Base-by-base conservation (phyloP, 2,329 filamentous ascomycete genomes). In the Stagonosporopsis chrysanthemi region DNA sequence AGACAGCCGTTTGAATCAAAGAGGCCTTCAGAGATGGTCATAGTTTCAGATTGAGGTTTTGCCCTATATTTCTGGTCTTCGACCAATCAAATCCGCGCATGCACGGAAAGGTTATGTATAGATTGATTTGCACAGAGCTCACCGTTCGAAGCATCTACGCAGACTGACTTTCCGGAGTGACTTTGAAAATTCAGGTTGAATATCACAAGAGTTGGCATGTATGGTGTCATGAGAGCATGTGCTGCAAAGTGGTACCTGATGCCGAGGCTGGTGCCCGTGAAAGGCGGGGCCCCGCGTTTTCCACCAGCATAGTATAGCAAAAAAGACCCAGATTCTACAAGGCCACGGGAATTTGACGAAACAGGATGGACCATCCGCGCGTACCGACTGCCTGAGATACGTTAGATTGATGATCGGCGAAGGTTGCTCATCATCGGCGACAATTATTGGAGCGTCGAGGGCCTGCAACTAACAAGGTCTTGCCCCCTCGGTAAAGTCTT, bases 281-380 rank as follows among this genome's bases (percentile, higher is more conserved):
- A 59, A 55, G 56, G 56, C 51, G 56, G 56, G 56, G 51, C 56
- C 56, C 56, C 56, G 56, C 45, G 40, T 43, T 1, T 29, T 7
- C 35, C 51, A 46, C 19, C 22, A 44, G 36, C 46, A 15, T 17
- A 31, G 11, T 26, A 33, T 12, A 51, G 33, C 36, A 11, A 26
- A 2, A 17, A 23, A 19, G 14, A 24, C 22, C 45, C 15, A 14
- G 33, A 9, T 15, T 50, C 23, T 22, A 35, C 26, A 45, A 44
- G 33, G 19, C 24, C 26, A 17, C 39, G 40, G 39, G 36, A 6
- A 22, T 12, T 2, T 3, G 23, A 19, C 40, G 7, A 15, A 45
- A 23, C 1, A 9, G 22, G 40, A 6, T n/a, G 28, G 33, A 22
- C 8, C 1, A n/a, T 2, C 6, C 2, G 22, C n/a, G 45, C 22